Percentiles rank a stretch among this genome's conserved stretches.
Conservation (phyloP, 805 yeast genomes). For the Candida bentonensis region DNA sequence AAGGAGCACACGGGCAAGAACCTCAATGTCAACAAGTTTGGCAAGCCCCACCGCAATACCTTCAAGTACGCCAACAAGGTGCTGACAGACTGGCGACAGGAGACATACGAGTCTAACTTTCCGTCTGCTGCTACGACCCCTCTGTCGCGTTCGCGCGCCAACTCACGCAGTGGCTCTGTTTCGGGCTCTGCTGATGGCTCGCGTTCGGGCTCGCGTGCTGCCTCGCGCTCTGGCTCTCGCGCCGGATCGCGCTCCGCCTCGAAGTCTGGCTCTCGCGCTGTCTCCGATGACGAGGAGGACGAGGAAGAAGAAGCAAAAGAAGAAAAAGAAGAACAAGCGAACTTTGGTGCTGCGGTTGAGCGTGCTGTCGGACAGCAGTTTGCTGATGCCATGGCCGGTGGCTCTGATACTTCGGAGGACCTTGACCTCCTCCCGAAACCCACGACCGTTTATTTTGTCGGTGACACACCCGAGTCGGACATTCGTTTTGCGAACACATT, state of each 20-base stretch:
- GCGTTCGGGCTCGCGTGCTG: not conserved
- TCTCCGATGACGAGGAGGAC: constrained; percentile 21
- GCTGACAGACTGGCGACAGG: constrained; percentile 62
- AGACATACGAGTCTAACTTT: constrained; percentile 60
- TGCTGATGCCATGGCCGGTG: constrained; percentile 18
- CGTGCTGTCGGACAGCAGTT: constrained; percentile 2
- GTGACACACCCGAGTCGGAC: constrained; percentile 84
- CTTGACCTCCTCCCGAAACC: constrained; percentile 63
- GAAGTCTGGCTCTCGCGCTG: not conserved
- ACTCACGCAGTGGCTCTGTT: not conserved
- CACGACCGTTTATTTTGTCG: constrained; percentile 75
- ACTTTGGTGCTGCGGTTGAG: not conserved
- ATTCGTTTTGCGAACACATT: constrained; percentile 79
- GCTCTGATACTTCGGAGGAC: constrained; percentile 29
- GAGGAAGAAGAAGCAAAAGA: constrained; percentile 25
- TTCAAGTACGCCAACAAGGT: constrained; percentile 74
- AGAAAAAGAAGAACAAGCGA: not conserved
- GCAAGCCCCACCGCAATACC: constrained; percentile 82
- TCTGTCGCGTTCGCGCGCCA: constrained; percentile 1
- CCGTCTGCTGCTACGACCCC: constrained; percentile 21
- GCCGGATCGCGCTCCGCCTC: not conserved
- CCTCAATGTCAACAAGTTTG: constrained; percentile 67
- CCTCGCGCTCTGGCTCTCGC: not conserved
- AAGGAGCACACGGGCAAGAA: constrained; percentile 76
- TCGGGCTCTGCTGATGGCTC: constrained; percentile 10